Percentiles rank a stretch among this genome's conserved stretches.
These are phyloP conservation scores for Xerocomellus amylosporus DNA, from an alignment of 768 basidiomycete species.

Conservation along the genomic window DNA sequence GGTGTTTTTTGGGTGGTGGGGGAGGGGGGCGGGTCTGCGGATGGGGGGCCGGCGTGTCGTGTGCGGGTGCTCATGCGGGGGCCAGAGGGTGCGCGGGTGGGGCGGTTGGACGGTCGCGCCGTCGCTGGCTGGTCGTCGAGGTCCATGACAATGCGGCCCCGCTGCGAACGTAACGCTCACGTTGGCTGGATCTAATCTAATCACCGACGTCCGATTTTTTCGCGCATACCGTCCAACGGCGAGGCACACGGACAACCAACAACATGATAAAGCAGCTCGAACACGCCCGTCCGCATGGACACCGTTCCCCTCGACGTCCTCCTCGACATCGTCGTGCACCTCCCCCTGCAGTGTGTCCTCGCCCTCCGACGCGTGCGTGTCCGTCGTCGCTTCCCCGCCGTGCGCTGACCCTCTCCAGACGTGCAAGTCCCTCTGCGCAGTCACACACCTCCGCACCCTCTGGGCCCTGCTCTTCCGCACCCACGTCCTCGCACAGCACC, in stretches of 20 bases:
- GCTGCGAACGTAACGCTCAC: neutral
- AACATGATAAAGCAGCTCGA: constrained; percentile 1
- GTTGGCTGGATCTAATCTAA: constrained; percentile 16
- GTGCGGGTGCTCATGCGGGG: constrained; percentile 24
- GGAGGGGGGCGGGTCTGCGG: no score
- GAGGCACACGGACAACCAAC: neutral
- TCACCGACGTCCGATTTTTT: constrained; percentile 25
- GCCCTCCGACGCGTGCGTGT: constrained; percentile 45
- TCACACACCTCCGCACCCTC: constrained; percentile 47
- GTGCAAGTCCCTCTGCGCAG: constrained; percentile 39
- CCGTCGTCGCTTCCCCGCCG: neutral
- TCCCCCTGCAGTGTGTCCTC: constrained; percentile 42
- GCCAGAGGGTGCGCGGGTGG: constrained; percentile 19
- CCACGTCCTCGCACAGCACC: constrained; percentile 39
- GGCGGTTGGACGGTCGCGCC: constrained; percentile 21
- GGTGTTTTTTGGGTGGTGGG: neutral
- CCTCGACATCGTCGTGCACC: constrained; percentile 40
- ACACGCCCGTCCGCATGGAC: neutral
- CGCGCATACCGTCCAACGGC: constrained; percentile 9
- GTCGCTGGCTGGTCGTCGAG: constrained; percentile 9
- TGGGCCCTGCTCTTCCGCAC: constrained; percentile 47
- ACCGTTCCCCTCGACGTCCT: constrained; percentile 45
- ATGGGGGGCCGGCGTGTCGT: neutral
- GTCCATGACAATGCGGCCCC: constrained; percentile 13
- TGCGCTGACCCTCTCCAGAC: constrained; percentile 35